These are phyloP conservation scores for Hyphopichia buzzinii DNA, from an alignment of 1,139 yeast species.

Conservation along the genomic window DNA sequence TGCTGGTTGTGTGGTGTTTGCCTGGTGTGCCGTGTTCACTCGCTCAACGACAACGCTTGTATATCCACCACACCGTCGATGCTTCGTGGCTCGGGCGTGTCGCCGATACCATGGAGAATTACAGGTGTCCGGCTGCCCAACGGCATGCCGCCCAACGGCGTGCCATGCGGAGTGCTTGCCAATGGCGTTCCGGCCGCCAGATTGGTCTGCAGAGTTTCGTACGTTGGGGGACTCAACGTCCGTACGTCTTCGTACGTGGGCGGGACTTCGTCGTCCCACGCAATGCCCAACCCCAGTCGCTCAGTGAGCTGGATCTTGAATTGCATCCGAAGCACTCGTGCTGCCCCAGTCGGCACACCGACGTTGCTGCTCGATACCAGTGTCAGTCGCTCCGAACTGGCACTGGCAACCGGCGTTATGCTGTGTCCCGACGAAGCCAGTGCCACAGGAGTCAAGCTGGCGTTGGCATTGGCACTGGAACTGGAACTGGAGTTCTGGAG, in stretches of 20 bases:
- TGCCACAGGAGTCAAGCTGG: conserved; percentile 15
- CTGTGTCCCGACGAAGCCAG: conserved; percentile 9
- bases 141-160: conserved; percentile 5
- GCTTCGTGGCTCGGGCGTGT: conserved; percentile 29
- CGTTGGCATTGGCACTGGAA: too few relatives aligned
- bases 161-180: conserved; percentile 21
- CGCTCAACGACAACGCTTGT: conserved; percentile 25
- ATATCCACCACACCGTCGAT: conserved; percentile 33
- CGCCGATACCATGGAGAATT: conserved; percentile 45
- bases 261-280: conserved; percentile 99
- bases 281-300: conserved; percentile 90
- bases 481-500: too few relatives aligned
- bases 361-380: conserved; percentile 25
- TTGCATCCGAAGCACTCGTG: conserved; percentile 92
- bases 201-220: conserved; percentile 29
- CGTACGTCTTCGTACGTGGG: conserved; percentile 88
- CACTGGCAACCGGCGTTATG: conserved; percentile 1
- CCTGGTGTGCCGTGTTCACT: too few relatives aligned
- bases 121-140: conserved; percentile 27
- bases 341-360: conserved; percentile 91
- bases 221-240: conserved; percentile 83
- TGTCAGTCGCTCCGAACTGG: conserved; percentile 1
- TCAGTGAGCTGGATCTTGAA: conserved; percentile 79
- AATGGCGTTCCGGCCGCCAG: conserved; percentile 29
- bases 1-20: too few relatives aligned